phyloP scores from a whole-genome alignment of 2,329 filamentous ascomycete species.

The Phaeomoniella chlamydospora region DNA sequence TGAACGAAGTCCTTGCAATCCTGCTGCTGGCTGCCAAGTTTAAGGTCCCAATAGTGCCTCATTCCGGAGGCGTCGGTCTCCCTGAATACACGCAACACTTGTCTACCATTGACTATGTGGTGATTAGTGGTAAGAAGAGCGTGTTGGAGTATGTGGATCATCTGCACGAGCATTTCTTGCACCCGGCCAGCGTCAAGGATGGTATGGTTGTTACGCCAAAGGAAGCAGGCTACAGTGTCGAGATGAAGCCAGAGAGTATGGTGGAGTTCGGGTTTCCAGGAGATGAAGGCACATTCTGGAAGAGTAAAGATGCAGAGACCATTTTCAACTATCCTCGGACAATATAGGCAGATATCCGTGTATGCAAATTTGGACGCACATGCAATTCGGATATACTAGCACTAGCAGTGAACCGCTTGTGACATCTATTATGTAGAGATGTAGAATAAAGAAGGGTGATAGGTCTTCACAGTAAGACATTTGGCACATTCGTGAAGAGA shows the following conservation, averaged over 20 bases:
- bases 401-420: no score
- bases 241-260: constrained; percentile 88
- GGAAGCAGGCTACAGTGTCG: constrained; percentile 76
- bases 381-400: no score
- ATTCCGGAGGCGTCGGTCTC: constrained; percentile 77
- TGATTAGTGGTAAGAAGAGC: constrained; percentile 65
- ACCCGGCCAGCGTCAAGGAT: constrained; percentile 65
- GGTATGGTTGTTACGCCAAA: constrained; percentile 79
- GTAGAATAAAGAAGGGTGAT: no score
- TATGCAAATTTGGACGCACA: no score
- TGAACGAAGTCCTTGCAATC: constrained; percentile 56
- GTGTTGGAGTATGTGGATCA: constrained; percentile 88
- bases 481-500: no score
- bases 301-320: constrained; percentile 6
- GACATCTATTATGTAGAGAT: no score
- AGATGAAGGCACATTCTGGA: constrained; percentile 36
- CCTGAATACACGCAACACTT: constrained; percentile 91
- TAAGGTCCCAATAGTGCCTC: constrained; percentile 70
- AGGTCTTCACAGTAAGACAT: no score
- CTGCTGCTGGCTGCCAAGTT: constrained; percentile 60
- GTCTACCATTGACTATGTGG: constrained; percentile 84
- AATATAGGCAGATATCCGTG: neutral
- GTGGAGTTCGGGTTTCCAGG: constrained; percentile 64
- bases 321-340: neutral
- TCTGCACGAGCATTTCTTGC: constrained; percentile 81